Base-by-base conservation (phyloP, 2,329 filamentous ascomycete genomes). In the Pyricularia sp. region DNA sequence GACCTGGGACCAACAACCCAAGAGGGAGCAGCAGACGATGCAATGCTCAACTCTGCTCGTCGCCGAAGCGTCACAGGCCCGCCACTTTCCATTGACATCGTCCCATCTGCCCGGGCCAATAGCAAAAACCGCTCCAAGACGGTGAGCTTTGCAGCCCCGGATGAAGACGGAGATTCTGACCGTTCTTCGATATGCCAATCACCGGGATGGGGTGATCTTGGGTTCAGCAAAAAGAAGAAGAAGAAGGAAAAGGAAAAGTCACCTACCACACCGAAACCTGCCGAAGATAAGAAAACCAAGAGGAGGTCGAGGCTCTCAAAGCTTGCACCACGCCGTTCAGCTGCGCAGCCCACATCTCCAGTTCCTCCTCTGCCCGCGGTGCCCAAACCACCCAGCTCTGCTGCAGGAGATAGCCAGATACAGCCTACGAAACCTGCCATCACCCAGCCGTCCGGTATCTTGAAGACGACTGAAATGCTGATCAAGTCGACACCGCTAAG, bases 201-300 rank as follows among this genome's bases (percentile, higher is more conserved):
- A 1, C 84, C 84, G 1, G 85, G 80, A 65, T 87, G 84, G 84
- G 83, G 85, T 67, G 79, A 82, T 26, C 83, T 83, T 68, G 78
- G 78, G 2, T 78, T 79, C 24, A 80, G 77, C 68, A 84, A 81
- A 69, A 81, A 79, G 70, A 81, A 80, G 69, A 73, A 74, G 16
- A 75, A 77, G 44, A 71, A 72, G 13, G 73, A 76, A 64, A 75
- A 75, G 66, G 72, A 65, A 79, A 44, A 62, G 28, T 13, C 35
- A 24, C 61, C 26, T n/a, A 26, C 22, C n/a, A 12, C 35, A 10
- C 44, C 61, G 24, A 53, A 28, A 4, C 24, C 28, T 16, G 35
- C 9, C 24, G 28, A 62, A 30, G 60, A 76, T 64, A 79, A 75
- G 68, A 78, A 79, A 77, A 79, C 66, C 74, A 78, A 62, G 74